Evolutionary conservation across 179 eudicot species (phyloP).

Genomic region (Spergularia azorica): DNA sequence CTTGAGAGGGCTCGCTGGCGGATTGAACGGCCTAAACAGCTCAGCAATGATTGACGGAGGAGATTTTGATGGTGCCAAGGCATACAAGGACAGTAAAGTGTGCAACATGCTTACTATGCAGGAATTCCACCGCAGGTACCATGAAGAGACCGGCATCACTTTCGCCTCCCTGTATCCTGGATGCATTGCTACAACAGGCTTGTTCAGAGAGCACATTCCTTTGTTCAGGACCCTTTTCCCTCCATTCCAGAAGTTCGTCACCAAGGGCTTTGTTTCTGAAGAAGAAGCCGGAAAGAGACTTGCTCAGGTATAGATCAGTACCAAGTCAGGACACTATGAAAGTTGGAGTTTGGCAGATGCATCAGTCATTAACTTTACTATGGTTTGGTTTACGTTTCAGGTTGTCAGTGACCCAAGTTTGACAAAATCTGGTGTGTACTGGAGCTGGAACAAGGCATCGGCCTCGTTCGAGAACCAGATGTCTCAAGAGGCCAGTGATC

Average conservation of each 20-base stretch:
- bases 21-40: conserved; percentile 64
- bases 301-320: conserved; percentile 50
- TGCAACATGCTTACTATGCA: conserved; percentile 93
- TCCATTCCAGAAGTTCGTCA: conserved; percentile 79
- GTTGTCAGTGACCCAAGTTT: conserved; percentile 75
- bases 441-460: conserved; percentile 87
- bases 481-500: conserved; percentile 77
- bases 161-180: conserved; percentile 85
- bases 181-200: conserved; percentile 82
- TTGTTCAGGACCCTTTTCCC: conserved; percentile 76
- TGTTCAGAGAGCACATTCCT: conserved; percentile 79
- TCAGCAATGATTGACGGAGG: conserved; percentile 88
- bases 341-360: neutral
- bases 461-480: conserved; percentile 79
- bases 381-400: conserved; percentile 31
- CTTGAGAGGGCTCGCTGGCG: conserved; percentile 77
- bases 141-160: conserved; percentile 69
- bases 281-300: conserved; percentile 77
- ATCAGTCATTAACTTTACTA: neutral
- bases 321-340: no score
- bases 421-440: conserved; percentile 82
- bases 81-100: conserved; percentile 87
- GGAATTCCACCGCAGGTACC: conserved; percentile 66
- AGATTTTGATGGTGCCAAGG: conserved; percentile 87
- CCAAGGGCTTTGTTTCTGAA: conserved; percentile 83